Percentiles rank a stretch among this genome's conserved stretches.
Conservation (phyloP, 2,329 filamentous ascomycete species). For the Graphium sp. region DNA sequence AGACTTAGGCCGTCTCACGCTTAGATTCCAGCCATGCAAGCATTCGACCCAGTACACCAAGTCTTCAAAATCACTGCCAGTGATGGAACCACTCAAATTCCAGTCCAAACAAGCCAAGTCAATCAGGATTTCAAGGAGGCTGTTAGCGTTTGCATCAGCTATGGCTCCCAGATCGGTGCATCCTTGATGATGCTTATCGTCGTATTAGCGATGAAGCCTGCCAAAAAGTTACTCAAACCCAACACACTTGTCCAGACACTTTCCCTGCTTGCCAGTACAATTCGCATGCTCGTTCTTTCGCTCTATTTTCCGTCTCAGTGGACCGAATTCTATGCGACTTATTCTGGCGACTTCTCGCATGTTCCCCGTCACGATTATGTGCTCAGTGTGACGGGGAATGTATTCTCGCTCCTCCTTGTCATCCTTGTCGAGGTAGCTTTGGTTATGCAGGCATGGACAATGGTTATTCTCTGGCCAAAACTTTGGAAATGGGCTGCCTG, state of each 20-base stretch:
- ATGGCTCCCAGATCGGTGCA: constrained; percentile 54
- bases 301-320: constrained; percentile 45
- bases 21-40: background rate
- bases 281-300: constrained; percentile 39
- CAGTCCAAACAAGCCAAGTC: background rate
- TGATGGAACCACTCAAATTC: background rate
- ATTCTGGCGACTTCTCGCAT: constrained; percentile 32
- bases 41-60: background rate
- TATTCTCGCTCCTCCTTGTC: constrained; percentile 24
- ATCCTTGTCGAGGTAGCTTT: constrained; percentile 28
- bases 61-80: constrained; percentile 1
- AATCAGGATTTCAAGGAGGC: constrained; percentile 8
- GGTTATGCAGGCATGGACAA: constrained; percentile 32
- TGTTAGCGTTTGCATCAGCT: constrained; percentile 37
- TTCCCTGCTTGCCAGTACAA: constrained; percentile 41
- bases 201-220: constrained; percentile 49
- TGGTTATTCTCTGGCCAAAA: constrained; percentile 29
- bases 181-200: constrained; percentile 47
- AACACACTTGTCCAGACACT: constrained; percentile 50
- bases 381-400: constrained; percentile 19
- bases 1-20: background rate
- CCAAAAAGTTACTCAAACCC: constrained; percentile 43
- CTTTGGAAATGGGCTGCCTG: constrained; percentile 13
- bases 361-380: constrained; percentile 22
- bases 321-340: constrained; percentile 42